phyloP scores from a whole-genome alignment of 139 green algal species.

The Picochlorum sp. region DNA sequence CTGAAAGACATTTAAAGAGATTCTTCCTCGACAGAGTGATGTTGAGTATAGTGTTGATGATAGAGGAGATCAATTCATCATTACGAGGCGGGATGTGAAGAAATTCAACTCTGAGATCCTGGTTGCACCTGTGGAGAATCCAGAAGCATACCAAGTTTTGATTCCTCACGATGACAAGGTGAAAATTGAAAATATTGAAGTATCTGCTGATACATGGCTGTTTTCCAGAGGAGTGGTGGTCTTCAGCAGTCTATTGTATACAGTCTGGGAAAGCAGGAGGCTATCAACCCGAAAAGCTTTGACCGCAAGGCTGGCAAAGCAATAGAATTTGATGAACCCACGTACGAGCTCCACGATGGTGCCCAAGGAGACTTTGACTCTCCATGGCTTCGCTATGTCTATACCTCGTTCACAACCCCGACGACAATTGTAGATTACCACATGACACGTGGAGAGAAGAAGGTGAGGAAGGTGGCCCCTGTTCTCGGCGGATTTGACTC shows the following conservation, averaged over 20 bases:
- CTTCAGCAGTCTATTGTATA: slow-evolving; percentile 30
- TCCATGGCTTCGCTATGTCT: slow-evolving; percentile 62
- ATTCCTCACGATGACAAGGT: slow-evolving; percentile 66
- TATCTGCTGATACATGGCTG: slow-evolving; percentile 21
- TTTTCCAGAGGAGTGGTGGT: slow-evolving; percentile 25
- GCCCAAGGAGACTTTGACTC: slow-evolving; percentile 66
- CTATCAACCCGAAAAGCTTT: slow-evolving; percentile 2
- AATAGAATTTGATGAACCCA: slow-evolving; percentile 61
- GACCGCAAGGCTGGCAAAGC: slow-evolving; percentile 17
- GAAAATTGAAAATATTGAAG: slow-evolving; percentile 60
- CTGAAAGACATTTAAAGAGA: slow-evolving; percentile 36
- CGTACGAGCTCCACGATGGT: slow-evolving; percentile 47
- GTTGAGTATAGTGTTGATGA: slow-evolving; percentile 65
- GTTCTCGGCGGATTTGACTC: slow-evolving; percentile 75
- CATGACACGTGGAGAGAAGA: slow-evolving; percentile 45
- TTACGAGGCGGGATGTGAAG: slow-evolving; percentile 43
- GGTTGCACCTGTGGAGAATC: slow-evolving; percentile 37
- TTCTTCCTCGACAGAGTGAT: slow-evolving; percentile 49
- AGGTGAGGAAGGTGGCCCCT: slow-evolving; percentile 65
- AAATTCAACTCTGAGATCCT: slow-evolving; percentile 77
- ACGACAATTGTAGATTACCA: slow-evolving; percentile 65
- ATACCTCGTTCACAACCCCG: slow-evolving; percentile 73
- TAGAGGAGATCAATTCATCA: slow-evolving; percentile 43
- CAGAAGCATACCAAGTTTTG: slow-evolving; percentile 34
- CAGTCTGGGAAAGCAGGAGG: neutral